Evolutionary conservation across 148 eudicot genomes (phyloP).

Genomic region (Nyssa sinensis): DNA sequence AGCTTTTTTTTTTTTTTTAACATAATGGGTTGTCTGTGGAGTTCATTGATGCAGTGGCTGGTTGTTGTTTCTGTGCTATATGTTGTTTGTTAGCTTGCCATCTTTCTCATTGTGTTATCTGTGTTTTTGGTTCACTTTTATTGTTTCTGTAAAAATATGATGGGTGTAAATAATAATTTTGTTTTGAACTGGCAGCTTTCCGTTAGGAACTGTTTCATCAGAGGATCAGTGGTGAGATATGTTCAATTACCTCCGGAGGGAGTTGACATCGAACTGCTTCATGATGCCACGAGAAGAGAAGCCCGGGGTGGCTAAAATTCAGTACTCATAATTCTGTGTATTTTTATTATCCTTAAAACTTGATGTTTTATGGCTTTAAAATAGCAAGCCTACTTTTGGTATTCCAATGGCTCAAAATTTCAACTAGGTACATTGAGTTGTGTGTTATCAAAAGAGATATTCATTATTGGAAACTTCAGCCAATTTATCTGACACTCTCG

Average conservation of each 20-base stretch:
- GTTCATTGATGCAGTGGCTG: not conserved
- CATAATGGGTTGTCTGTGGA: not conserved
- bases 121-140: not conserved
- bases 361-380: conserved; percentile 4
- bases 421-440: not conserved
- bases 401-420: conserved; percentile 9
- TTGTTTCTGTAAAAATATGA: not conserved
- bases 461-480: not conserved
- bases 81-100: not conserved
- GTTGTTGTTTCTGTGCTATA: no score
- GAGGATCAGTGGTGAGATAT: conserved; percentile 97
- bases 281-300: conserved; percentile 98
- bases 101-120: not conserved
- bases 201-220: conserved; percentile 95
- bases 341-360: not conserved
- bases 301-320: conserved; percentile 80
- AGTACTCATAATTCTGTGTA: not conserved
- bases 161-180: not conserved
- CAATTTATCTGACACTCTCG: not conserved
- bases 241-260: conserved; percentile 97
- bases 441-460: not conserved
- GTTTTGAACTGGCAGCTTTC: conserved; percentile 60
- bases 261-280: conserved; percentile 93
- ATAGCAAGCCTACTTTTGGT: not conserved
- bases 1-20: not conserved